Conservation (phyloP, 2,329 filamentous ascomycete genomes). For the Hymenoscyphus albidus region DNA sequence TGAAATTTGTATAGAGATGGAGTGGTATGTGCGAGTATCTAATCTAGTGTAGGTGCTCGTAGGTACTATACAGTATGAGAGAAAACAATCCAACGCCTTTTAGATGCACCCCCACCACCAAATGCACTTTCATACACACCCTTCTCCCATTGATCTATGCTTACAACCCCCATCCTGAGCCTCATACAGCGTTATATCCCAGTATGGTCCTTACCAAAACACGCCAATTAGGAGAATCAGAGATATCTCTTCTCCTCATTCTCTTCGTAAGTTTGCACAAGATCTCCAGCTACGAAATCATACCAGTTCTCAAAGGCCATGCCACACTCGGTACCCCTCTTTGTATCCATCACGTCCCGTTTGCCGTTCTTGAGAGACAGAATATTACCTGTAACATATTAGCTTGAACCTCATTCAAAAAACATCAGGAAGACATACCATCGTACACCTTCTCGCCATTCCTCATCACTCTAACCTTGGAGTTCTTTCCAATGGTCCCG, state of each 20-base stretch:
- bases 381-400: constrained; percentile 58
- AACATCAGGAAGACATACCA: constrained; percentile 54
- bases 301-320: constrained; percentile 79
- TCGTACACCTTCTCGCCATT: constrained; percentile 70
- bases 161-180: not conserved
- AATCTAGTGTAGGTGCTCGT: not conserved
- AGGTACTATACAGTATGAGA: not conserved
- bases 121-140: not conserved
- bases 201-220: not conserved
- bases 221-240: not conserved
- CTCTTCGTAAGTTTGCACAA: constrained; percentile 84
- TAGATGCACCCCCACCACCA: not conserved
- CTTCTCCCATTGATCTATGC: not conserved
- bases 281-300: constrained; percentile 74
- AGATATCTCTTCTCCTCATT: constrained; percentile 57
- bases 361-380: constrained; percentile 85
- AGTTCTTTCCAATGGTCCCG: constrained; percentile 62
- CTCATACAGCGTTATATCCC: not conserved
- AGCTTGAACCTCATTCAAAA: not conserved
- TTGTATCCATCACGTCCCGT: constrained; percentile 85
- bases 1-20: too few relatives aligned
- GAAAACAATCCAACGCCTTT: not conserved
- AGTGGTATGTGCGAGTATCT: not conserved
- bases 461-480: constrained; percentile 68
- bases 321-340: constrained; percentile 90